Evolutionary conservation across 345 rosid species (phyloP), one percentile per base, ranked within the genome.

Genomic region (Pugionium cornutum): DNA sequence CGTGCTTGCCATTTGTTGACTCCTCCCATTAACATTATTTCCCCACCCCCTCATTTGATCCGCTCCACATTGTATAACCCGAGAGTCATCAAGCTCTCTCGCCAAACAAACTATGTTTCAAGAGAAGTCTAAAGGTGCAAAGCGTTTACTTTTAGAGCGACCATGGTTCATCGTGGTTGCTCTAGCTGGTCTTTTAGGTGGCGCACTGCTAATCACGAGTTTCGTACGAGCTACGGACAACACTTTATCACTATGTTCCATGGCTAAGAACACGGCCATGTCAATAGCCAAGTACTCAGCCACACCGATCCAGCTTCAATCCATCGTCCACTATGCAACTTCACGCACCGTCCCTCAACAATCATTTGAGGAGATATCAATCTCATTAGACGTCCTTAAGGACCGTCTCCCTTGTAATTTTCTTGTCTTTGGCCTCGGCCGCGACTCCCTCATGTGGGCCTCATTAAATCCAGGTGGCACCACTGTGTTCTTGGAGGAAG

Each of bases 311-410:
- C 95, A 87, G 46, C 85, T 87, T 35, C 76, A 72, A 7, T 82
- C 95, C 69, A 85, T 87, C 33, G 70, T 87, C 74, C 95, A 87
- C 51, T 87, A 87, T 44, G 95, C 95, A 55, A 87, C 95, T 2
- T 78, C 88, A 4, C 67, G 66, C 0, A 62, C 76, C 32, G 83
- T 76, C 10, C 90, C 90, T 1, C 95, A 87, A 47, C 95, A 85
- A 65, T 67, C 83, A 1, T 60, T 67, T 3, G 75, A 50, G 3
- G 95, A 87, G 63, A 82, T 87, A 66, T 72, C 78, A 8, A 72
- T 87, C 25, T 77, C 90, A 1, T 78, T 82, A 28, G 67, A 83
- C n/a, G 85, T 87, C 46, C 83, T 87, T 25, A 72, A 66, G 6
- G 59, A 69, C 1, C 73, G 81, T 0, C 37, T 78, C 0, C 94